Evolutionary conservation across 768 basidiomycete genomes (phyloP).

Genomic region (Boletus tomentosulus): DNA sequence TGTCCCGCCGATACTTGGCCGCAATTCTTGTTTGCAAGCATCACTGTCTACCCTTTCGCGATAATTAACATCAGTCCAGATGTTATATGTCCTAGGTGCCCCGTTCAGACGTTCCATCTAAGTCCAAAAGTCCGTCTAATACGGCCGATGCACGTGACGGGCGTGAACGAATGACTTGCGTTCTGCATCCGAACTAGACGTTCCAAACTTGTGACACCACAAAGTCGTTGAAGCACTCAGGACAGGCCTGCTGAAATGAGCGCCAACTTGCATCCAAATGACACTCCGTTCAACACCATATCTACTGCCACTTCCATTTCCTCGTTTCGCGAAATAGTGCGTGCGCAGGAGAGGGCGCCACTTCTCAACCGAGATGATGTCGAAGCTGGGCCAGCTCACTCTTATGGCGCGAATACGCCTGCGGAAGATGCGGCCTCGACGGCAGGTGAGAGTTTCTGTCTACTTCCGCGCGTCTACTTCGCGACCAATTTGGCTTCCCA

Average conservation of each 20-base stretch:
- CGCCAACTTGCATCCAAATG: not conserved
- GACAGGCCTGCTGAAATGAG: conserved; percentile 12
- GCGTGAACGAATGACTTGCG: not conserved
- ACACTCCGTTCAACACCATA: conserved; percentile 16
- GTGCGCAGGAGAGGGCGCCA: conserved; percentile 17
- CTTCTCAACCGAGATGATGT: conserved; percentile 26
- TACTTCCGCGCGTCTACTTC: not conserved
- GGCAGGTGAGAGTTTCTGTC: conserved; percentile 11
- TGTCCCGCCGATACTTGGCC: too few species aligned
- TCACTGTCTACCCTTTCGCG: too few species aligned
- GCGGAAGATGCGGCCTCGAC: conserved; percentile 16
- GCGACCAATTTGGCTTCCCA: not conserved
- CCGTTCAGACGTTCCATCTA: too few species aligned
- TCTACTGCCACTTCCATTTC: conserved; percentile 27
- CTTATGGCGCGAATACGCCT: conserved; percentile 19
- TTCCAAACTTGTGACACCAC: not conserved
- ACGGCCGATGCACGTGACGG: conserved; percentile 5
- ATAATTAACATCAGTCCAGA: too few species aligned
- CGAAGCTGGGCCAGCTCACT: conserved; percentile 20
- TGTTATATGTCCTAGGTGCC: too few species aligned
- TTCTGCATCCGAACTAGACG: not conserved
- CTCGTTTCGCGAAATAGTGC: conserved; percentile 24
- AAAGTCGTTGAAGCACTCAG: not conserved
- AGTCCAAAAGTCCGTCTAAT: too few species aligned
- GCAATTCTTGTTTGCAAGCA: too few species aligned